Base-by-base conservation (phyloP, 139 green algal genomes). In the Eudorina sp. region DNA sequence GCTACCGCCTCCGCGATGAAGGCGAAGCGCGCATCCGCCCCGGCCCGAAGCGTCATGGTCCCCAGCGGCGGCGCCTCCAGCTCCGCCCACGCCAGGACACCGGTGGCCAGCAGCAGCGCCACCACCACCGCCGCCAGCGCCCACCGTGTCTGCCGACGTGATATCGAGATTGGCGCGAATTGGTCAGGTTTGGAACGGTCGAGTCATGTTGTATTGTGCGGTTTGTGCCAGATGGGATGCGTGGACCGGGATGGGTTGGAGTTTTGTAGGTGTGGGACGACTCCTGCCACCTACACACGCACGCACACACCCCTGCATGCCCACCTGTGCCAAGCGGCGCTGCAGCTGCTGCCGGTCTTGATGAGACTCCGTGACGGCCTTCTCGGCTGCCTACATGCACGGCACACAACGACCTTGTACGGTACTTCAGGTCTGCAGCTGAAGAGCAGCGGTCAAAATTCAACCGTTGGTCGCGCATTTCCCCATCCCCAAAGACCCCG, bases 41-140 rank as follows among this genome's bases (percentile, higher is more conserved):
- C 46, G 31, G 51, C 0, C 43, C 21, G 45, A 31, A 83, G 8
- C 4, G 7, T 27, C 55, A 85, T 58, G 19, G 58, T 74, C 4
- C 60, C 80, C 43, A 86, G 80, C 60, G 80, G 80, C 27, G 80
- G 80, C 58, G 80, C 41, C 80, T 76, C 80, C 60, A 86, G 80
- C 60, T 40, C 80, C 29, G 80, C 80, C 80, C 80, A 86, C 23
- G 25, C 3, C 60, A 86, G 40, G 8, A 36, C 80, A 3, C 80
- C 41, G 13, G 41, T 19, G 1, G 60, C 29, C 27, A 46, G 11
- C 55, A 76, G 29, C 80, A 86, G 80, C 27, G 64, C 41, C 3
- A 31, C 2, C 41, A 3, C 25, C 0, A 43, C 29, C 27, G 40
- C 55, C 55, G 78, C 78, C 55, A 85, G 78, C 23, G 60, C 38